Percentiles rank a stretch among this genome's conserved stretches.
phyloP scores from a whole-genome alignment of 192 early-diverging fungal species.

The Entomortierella parvispora region DNA sequence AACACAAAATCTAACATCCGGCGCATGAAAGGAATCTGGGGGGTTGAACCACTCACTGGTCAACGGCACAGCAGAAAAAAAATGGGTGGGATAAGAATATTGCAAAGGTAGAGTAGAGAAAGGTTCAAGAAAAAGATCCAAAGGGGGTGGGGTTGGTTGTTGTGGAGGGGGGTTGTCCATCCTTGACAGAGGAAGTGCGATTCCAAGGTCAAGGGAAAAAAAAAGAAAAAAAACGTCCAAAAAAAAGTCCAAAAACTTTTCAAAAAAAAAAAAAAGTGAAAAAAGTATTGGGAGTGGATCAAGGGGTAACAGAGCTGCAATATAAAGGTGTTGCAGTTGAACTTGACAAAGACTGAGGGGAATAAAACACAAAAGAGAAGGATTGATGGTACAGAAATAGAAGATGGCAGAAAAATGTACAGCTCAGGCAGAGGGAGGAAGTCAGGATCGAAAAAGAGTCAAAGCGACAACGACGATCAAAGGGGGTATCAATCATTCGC shows the following conservation, averaged over 20 bases:
- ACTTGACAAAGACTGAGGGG: not conserved
- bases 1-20: no score
- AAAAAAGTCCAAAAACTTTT: not conserved
- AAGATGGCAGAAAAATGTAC: slow-evolving; percentile 14
- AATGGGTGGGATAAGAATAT: no score
- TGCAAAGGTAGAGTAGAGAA: no score
- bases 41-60: not conserved
- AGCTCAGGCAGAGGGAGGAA: slow-evolving; percentile 4
- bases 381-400: slow-evolving; percentile 10
- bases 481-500: slow-evolving; percentile 23
- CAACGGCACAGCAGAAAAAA: no score
- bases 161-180: not conserved
- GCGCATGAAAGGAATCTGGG: no score
- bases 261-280: slow-evolving; percentile 15
- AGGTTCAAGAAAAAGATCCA: not conserved
- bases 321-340: slow-evolving; percentile 3
- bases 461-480: slow-evolving; percentile 1
- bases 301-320: not conserved
- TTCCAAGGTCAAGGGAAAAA: not conserved
- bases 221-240: slow-evolving; percentile 12
- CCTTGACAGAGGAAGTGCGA: slow-evolving; percentile 3
- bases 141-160: not conserved
- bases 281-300: not conserved
- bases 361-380: not conserved
- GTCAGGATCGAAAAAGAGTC: not conserved